phyloP scores from a whole-genome alignment of 306 rosid species.

The Sindora glabra region DNA sequence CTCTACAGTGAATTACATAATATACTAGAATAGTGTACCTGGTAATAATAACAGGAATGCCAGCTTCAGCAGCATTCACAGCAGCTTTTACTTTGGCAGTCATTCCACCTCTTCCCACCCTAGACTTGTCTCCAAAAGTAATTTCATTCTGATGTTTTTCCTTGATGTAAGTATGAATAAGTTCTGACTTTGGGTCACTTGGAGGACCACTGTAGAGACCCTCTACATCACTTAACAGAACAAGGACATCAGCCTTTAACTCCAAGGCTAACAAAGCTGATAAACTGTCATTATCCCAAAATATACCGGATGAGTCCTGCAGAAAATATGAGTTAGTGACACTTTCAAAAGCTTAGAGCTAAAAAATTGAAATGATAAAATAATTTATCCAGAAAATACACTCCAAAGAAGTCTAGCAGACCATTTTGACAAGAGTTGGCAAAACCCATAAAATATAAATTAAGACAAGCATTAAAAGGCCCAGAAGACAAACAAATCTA shows the following conservation, averaged over 20 bases:
- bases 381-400: background rate
- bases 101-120: constrained; percentile 99
- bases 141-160: constrained; percentile 86
- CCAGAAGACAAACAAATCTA: background rate
- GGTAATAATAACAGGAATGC: constrained; percentile 90
- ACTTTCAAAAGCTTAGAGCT: background rate
- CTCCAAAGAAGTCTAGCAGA: no score
- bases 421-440: no score
- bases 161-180: constrained; percentile 84
- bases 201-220: constrained; percentile 98
- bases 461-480: background rate
- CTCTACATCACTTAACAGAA: constrained; percentile 91
- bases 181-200: constrained; percentile 81
- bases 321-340: constrained; percentile 3
- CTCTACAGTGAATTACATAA: background rate
- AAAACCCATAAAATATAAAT: background rate
- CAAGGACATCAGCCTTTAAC: constrained; percentile 90
- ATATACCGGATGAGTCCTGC: constrained; percentile 98
- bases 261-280: constrained; percentile 95
- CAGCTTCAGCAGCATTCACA: constrained; percentile 79
- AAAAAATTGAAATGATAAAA: background rate
- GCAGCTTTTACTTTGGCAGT: constrained; percentile 99
- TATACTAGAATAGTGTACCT: constrained; percentile 39
- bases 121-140: constrained; percentile 95
- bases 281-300: constrained; percentile 99